These are phyloP conservation scores for Zygotorulaspora danielsina DNA, from an alignment of 805 yeast species.

Conservation along the genomic window DNA sequence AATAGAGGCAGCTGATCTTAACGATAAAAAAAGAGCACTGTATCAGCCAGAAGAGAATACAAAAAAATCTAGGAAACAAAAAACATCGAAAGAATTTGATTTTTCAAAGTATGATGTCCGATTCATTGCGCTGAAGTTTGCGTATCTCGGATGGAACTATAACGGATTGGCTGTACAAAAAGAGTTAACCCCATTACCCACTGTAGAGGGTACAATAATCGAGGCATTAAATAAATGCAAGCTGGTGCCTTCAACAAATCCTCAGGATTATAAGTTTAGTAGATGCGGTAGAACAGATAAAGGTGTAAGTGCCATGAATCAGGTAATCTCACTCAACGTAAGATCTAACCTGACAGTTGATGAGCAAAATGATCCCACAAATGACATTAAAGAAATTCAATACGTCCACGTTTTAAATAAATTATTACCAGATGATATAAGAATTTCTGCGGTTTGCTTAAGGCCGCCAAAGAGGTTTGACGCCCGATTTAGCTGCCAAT, in stretches of 20 bases:
- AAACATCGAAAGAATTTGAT: constrained; percentile 51
- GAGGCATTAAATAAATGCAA: constrained; percentile 66
- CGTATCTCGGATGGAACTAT: constrained; percentile 92
- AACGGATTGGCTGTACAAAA: constrained; percentile 83
- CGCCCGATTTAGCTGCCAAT: constrained; percentile 87
- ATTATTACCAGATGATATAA: constrained; percentile 72
- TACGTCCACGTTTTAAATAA: constrained; percentile 74
- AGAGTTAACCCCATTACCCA: constrained; percentile 72
- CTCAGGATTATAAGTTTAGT: constrained; percentile 66
- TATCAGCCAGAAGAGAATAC: constrained; percentile 4
- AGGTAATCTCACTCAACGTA: constrained; percentile 76
- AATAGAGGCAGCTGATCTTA: constrained; percentile 42
- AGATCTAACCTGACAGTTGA: constrained; percentile 63
- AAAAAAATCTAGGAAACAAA: constrained; percentile 17
- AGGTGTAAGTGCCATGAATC: constrained; percentile 97
- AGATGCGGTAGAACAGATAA: constrained; percentile 93
- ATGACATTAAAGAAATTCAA: constrained; percentile 68
- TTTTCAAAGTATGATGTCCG: constrained; percentile 60
- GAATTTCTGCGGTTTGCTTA: constrained; percentile 75
- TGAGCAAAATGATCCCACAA: constrained; percentile 52
- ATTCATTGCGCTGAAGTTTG: constrained; percentile 73
- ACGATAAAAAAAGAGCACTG: neutral
- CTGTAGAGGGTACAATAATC: constrained; percentile 75
- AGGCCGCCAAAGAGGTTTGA: constrained; percentile 81
- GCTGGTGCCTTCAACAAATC: constrained; percentile 56